These are phyloP conservation scores for Lupinus albus DNA, from an alignment of 306 rosid genomes.

Conservation along the genomic window DNA sequence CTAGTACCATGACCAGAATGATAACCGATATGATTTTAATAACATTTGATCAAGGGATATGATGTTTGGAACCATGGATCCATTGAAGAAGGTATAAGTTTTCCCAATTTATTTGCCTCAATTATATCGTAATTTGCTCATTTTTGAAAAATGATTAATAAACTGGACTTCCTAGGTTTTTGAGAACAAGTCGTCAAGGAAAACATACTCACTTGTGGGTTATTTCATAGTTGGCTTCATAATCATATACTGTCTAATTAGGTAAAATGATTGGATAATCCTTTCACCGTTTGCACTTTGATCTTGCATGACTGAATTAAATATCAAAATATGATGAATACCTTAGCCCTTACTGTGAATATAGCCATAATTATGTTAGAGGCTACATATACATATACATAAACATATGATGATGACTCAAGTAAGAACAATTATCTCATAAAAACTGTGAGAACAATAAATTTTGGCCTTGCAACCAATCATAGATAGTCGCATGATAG, in stretches of 20 bases:
- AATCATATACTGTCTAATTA: conserved; percentile 67
- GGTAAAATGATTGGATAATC: conserved; percentile 52
- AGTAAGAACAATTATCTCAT: too few relatives aligned
- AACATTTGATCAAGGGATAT: conserved; percentile 90
- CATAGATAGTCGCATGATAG: too few relatives aligned
- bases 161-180: conserved; percentile 66
- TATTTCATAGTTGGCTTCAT: conserved; percentile 68
- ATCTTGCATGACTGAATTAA: conserved; percentile 19
- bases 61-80: conserved; percentile 93
- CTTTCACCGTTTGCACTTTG: conserved; percentile 1
- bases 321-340: background rate
- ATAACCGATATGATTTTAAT: too few relatives aligned
- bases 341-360: conserved; percentile 9
- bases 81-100: conserved; percentile 78
- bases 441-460: too few relatives aligned
- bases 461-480: too few relatives aligned
- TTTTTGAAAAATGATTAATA: conserved; percentile 37
- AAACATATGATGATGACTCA: too few relatives aligned
- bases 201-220: conserved; percentile 66
- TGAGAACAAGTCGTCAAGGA: conserved; percentile 76
- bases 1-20: too few relatives aligned
- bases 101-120: conserved; percentile 18
- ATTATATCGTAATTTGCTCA: conserved; percentile 10
- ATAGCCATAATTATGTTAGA: background rate
- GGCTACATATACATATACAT: too few relatives aligned